Evolutionary conservation across 1,284 basidiomycete species (phyloP).

Genomic region (Melampsora occidentalis): DNA sequence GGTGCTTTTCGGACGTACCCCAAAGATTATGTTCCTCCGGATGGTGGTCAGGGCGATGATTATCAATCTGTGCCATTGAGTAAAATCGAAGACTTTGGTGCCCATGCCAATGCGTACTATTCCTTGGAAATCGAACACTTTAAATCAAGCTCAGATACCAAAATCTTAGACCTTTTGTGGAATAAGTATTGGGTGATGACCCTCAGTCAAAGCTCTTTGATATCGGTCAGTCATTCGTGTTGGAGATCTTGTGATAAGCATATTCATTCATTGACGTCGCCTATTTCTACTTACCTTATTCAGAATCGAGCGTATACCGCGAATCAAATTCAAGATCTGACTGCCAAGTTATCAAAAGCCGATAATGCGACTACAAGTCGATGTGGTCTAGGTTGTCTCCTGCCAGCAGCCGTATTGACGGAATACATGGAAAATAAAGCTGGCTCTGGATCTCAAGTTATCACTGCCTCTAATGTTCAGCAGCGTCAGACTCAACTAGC

Average conservation of each 20-base stretch:
- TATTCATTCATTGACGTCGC: neutral
- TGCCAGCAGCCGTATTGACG: constrained; percentile 60
- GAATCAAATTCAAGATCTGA: constrained; percentile 80
- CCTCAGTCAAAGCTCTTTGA: constrained; percentile 80
- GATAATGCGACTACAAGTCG: constrained; percentile 46
- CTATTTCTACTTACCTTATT: neutral
- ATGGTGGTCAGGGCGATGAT: neutral
- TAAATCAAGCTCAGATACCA: constrained; percentile 80
- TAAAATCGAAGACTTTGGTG: constrained; percentile 97
- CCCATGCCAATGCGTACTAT: constrained; percentile 96
- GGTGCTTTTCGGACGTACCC: constrained; percentile 97
- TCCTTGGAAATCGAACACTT: constrained; percentile 90
- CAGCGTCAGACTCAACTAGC: constrained; percentile 44
- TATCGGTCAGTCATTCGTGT: constrained; percentile 66
- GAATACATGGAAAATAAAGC: constrained; percentile 46
- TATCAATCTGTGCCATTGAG: constrained; percentile 57
- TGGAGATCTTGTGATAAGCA: neutral
- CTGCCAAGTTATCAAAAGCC: constrained; percentile 67
- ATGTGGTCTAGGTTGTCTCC: constrained; percentile 46
- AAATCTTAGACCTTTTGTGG: constrained; percentile 85
- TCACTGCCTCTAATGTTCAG: constrained; percentile 60
- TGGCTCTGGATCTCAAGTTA: constrained; percentile 47
- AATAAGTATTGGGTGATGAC: constrained; percentile 99
- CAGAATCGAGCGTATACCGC: constrained; percentile 90
- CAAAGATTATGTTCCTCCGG: constrained; percentile 57